A percentile compares a stretch with the other conserved stretches of the same genome.
phyloP scores from a whole-genome alignment of 1,284 basidiomycete genomes.

The Boletellus deceptivus region DNA sequence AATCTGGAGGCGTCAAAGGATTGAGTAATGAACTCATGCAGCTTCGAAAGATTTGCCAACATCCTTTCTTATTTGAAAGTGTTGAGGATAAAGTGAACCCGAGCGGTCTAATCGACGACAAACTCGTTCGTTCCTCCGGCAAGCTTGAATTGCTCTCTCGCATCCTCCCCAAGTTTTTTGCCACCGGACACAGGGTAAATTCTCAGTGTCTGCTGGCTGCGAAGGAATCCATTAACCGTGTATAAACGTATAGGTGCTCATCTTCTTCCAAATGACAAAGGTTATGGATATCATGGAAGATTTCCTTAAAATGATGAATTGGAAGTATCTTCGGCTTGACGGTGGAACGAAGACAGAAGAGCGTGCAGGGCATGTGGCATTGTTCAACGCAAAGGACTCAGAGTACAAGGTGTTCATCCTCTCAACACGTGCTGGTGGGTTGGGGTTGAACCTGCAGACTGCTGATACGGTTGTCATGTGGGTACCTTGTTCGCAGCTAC shows the following conservation, averaged over 20 bases:
- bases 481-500: conserved; percentile 38
- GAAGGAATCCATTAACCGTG: conserved; percentile 1
- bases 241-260: conserved; percentile 66
- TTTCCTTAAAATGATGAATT: conserved; percentile 88
- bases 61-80: conserved; percentile 94
- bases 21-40: conserved; percentile 99
- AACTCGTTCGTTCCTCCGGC: conserved; percentile 85
- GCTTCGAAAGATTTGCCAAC: conserved; percentile 98
- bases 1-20: conserved; percentile 77
- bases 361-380: conserved; percentile 84
- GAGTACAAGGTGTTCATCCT: conserved; percentile 94
- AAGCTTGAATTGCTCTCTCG: conserved; percentile 96
- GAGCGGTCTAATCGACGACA: conserved; percentile 78
- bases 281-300: conserved; percentile 99
- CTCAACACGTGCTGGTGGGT: conserved; percentile 95
- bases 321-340: conserved; percentile 93
- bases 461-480: conserved; percentile 99
- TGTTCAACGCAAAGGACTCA: conserved; percentile 91
- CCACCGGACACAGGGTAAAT: conserved; percentile 84
- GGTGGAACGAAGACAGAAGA: conserved; percentile 99
- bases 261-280: conserved; percentile 99
- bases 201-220: background rate
- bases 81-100: conserved; percentile 94
- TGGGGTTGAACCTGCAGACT: conserved; percentile 97
- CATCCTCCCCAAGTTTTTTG: conserved; percentile 93